These are phyloP conservation scores for Gracilaria vermiculophylla DNA, from an alignment of 23 red algal species.

Conservation along the genomic window DNA sequence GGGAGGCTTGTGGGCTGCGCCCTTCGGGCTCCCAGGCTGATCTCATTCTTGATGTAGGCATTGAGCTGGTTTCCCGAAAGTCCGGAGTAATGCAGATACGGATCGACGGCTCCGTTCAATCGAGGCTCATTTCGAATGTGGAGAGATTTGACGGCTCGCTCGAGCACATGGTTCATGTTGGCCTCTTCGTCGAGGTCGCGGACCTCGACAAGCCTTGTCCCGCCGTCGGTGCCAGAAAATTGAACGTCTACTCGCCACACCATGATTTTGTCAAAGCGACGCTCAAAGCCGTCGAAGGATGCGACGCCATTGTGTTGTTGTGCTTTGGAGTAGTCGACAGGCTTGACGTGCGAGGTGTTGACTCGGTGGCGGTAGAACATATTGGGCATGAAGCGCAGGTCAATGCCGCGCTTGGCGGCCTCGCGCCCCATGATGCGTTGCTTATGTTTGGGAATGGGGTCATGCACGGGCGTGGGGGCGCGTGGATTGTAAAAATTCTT, in stretches of 20 bases:
- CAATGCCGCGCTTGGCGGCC: slow-evolving; percentile 39
- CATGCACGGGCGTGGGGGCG: not conserved
- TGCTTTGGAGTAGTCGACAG: not conserved
- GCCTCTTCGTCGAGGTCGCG: slow-evolving; percentile 8
- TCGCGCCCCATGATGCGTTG: slow-evolving; percentile 13
- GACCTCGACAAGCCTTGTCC: not conserved
- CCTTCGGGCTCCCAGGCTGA: not conserved
- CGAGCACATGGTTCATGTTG: slow-evolving; percentile 11
- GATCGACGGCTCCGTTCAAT: not conserved
- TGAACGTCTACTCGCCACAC: slow-evolving; percentile 15
- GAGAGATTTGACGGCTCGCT: not conserved
- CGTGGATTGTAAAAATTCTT: not conserved
- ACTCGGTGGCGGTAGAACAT: slow-evolving; percentile 17
- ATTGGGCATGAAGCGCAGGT: slow-evolving; percentile 44
- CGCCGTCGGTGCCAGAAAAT: slow-evolving; percentile 19
- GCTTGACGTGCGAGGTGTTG: not conserved
- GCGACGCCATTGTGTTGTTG: not conserved
- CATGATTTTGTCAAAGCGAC: slow-evolving; percentile 24
- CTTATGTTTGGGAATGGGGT: slow-evolving; percentile 18
- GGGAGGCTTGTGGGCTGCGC: not conserved
- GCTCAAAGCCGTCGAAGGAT: not conserved
- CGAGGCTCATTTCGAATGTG: slow-evolving; percentile 11
- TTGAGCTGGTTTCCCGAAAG: not conserved
- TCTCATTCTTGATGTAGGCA: slow-evolving; percentile 15
- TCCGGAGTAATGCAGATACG: not conserved